phyloP scores from a whole-genome alignment of 176 grass and related monocot genomes.

The barley (Hordeum vulgare) region DNA sequence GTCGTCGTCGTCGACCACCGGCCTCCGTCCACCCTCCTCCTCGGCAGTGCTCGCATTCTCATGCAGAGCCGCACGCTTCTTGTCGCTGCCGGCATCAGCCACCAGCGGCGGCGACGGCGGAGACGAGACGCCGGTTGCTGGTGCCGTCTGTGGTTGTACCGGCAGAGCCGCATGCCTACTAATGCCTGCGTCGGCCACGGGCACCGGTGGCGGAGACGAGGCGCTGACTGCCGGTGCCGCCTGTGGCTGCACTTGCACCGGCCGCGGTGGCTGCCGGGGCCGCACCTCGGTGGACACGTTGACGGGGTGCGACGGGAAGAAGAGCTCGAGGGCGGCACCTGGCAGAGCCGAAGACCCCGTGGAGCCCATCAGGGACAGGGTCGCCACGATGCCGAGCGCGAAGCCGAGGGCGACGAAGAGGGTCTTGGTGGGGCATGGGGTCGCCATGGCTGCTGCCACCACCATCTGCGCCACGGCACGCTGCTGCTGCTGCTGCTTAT shows the following conservation, averaged over 20 bases:
- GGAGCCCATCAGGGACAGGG: slow-evolving; percentile 16
- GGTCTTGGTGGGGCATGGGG: slow-evolving; percentile 24
- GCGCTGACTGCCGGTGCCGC: background rate
- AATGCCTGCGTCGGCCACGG: background rate
- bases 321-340: background rate
- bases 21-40: background rate
- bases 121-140: no score
- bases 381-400: slow-evolving; percentile 36
- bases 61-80: background rate
- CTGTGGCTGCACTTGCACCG: no score
- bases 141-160: background rate
- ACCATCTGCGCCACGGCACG: background rate
- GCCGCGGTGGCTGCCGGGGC: background rate
- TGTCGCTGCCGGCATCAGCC: no score
- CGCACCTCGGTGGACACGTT: background rate
- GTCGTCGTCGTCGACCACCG: background rate
- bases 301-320: background rate
- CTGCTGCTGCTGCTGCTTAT: slow-evolving; percentile 21
- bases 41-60: background rate
- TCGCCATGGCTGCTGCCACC: background rate
- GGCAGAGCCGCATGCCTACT: background rate
- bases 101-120: no score
- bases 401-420: slow-evolving; percentile 25
- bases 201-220: background rate
- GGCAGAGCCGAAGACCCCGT: background rate